Percentiles rank a stretch among this genome's conserved stretches.
These are phyloP conservation scores for Hypoxylon sp. DNA, from an alignment of 2,329 filamentous ascomycete species.

Conservation along the genomic window DNA sequence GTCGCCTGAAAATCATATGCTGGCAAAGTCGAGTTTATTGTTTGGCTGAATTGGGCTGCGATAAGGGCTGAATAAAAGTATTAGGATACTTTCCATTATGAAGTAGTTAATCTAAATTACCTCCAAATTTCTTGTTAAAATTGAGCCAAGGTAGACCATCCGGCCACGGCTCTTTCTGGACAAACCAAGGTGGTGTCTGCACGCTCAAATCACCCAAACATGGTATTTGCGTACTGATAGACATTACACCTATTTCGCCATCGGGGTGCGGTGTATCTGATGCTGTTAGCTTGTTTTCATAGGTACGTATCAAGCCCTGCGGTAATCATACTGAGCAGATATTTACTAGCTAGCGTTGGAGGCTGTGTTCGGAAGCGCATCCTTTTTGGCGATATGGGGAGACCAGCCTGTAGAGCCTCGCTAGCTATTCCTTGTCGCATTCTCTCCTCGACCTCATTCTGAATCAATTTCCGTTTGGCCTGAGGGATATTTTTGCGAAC, in stretches of 20 bases:
- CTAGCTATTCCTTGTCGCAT: neutral
- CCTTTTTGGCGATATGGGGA: neutral
- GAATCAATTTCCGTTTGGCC: neutral
- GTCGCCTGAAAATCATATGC: neutral
- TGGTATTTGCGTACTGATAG: neutral
- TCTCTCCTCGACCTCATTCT: neutral
- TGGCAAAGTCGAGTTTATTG: neutral
- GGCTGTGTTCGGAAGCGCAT: neutral
- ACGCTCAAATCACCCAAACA: neutral
- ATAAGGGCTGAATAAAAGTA: neutral
- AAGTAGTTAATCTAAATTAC: neutral
- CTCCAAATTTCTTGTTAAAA: neutral
- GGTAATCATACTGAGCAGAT: neutral
- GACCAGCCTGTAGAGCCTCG: neutral
- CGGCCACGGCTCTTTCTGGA: neutral
- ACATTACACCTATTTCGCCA: neutral
- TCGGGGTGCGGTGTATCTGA: neutral
- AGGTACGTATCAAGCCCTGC: neutral
- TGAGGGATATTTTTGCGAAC: neutral
- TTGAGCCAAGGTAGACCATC: neutral
- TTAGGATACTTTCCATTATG: neutral
- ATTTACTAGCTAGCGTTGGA: constrained; percentile 2
- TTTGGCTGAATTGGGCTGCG: neutral
- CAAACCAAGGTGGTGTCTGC: neutral
- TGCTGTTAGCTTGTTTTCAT: neutral